Percentiles rank a stretch among this genome's conserved stretches.
Evolutionary conservation across 169 alveolate species (phyloP).

Genomic region (Perkinsus olseni): DNA sequence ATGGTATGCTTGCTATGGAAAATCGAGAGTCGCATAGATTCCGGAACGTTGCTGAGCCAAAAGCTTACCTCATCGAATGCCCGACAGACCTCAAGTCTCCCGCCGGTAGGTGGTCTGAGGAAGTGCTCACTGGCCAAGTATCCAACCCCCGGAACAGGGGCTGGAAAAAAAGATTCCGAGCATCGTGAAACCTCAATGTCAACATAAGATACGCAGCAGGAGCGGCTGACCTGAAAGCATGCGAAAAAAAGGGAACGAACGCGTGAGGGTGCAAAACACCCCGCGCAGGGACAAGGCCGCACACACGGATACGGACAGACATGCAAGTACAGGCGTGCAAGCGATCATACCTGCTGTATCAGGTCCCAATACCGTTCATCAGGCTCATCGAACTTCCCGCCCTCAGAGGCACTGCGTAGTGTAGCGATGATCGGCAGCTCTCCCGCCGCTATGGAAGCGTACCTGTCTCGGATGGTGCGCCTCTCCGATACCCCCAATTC

Average conservation of each 20-base stretch:
- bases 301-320: too few species aligned
- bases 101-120: neutral
- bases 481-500: neutral
- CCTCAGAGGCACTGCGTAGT: neutral
- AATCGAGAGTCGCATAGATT: too few species aligned
- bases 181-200: neutral
- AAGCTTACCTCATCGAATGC: neutral
- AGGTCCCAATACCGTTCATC: neutral
- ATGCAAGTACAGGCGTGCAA: too few species aligned
- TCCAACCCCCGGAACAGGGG: neutral
- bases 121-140: neutral
- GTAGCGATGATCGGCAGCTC: neutral
- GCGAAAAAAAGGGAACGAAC: neutral
- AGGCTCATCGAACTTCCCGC: neutral
- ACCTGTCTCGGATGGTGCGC: neutral
- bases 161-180: neutral
- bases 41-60: too few species aligned
- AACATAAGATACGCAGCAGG: neutral
- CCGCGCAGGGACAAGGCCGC: too few species aligned
- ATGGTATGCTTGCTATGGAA: too few species aligned
- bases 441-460: neutral
- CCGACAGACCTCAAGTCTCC: neutral
- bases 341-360: neutral
- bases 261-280: too few species aligned
- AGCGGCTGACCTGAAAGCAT: neutral